Evolutionary conservation across 2,329 filamentous ascomycete genomes (phyloP).

Genomic region (Eutypella sp.): DNA sequence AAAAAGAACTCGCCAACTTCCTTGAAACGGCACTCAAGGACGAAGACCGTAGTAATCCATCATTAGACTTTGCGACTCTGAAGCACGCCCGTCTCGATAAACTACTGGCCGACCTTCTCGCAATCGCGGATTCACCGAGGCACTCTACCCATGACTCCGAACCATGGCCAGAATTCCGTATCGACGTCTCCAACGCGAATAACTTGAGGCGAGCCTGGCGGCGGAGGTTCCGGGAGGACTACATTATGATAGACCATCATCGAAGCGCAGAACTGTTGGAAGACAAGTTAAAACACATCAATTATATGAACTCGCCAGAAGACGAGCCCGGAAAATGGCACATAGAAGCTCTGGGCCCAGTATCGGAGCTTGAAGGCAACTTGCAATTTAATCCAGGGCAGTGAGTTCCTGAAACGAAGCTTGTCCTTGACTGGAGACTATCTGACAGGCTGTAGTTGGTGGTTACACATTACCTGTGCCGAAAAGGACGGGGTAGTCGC

Average conservation of each 20-base stretch:
- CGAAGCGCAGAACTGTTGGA: constrained; percentile 32
- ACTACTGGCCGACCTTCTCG: constrained; percentile 39
- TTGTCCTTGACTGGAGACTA: not conserved
- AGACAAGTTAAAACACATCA: constrained; percentile 36
- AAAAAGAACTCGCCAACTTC: constrained; percentile 34
- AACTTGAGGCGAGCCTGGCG: constrained; percentile 39
- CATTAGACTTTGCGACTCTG: constrained; percentile 36
- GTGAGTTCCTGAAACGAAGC: constrained; percentile 30
- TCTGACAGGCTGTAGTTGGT: constrained; percentile 44
- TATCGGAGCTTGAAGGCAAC: constrained; percentile 37
- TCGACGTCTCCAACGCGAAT: constrained; percentile 32
- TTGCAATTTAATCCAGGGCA: constrained; percentile 42
- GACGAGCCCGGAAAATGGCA: constrained; percentile 32
- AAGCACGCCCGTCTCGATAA: constrained; percentile 29
- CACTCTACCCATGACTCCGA: constrained; percentile 22
- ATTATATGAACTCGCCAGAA: constrained; percentile 29
- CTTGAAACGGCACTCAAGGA: constrained; percentile 34
- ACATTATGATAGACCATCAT: constrained; percentile 40
- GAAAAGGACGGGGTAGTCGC: constrained; percentile 50
- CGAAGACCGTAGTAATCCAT: constrained; percentile 29
- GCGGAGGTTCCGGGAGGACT: constrained; percentile 38
- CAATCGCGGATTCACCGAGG: constrained; percentile 32
- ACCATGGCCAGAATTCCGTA: constrained; percentile 25
- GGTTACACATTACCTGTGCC: constrained; percentile 52
- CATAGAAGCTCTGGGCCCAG: constrained; percentile 26